Conservation (phyloP, 225 moss, liverwort and hornwort species). For the Marchantia paleacea region DNA sequence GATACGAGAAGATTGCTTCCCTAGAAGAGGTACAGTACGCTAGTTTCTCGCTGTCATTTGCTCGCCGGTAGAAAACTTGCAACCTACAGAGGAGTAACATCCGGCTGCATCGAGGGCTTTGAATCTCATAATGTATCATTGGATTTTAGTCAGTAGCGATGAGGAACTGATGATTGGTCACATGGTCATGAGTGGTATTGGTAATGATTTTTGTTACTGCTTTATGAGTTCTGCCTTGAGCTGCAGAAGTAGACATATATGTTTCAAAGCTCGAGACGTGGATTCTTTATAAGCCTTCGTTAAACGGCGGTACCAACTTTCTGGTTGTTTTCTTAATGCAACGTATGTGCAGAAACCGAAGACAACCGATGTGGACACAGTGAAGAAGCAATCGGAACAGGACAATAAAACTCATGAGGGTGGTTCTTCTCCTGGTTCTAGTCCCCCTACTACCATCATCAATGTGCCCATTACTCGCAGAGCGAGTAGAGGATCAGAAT, state of each 20-base stretch:
- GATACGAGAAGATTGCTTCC: conserved; percentile 18
- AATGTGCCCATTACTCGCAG: conserved; percentile 42
- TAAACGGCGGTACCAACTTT: neutral
- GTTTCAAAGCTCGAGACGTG: too few species aligned
- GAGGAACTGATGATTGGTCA: too few species aligned
- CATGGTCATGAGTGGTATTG: too few species aligned
- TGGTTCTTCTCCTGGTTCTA: neutral
- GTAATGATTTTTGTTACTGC: too few species aligned
- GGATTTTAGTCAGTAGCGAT: too few species aligned
- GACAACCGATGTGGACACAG: conserved; percentile 39
- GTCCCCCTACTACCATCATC: conserved; percentile 21
- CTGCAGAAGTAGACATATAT: too few species aligned
- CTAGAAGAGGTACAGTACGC: neutral
- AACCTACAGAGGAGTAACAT: too few species aligned
- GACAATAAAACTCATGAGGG: neutral
- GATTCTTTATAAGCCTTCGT: neutral
- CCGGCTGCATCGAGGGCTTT: too few species aligned
- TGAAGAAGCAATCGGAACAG: conserved; percentile 4
- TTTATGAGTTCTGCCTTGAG: too few species aligned
- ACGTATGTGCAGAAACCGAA: conserved; percentile 9
- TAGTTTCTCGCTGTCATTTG: too few species aligned
- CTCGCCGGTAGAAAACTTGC: too few species aligned
- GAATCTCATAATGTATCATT: too few species aligned
- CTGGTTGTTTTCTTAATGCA: neutral
- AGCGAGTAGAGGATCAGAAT: conserved; percentile 28